Evolutionary conservation across 2,329 filamentous ascomycete species (phyloP), one percentile per base, ranked within the genome.

Genomic region (Sarocladium brachiariae): DNA sequence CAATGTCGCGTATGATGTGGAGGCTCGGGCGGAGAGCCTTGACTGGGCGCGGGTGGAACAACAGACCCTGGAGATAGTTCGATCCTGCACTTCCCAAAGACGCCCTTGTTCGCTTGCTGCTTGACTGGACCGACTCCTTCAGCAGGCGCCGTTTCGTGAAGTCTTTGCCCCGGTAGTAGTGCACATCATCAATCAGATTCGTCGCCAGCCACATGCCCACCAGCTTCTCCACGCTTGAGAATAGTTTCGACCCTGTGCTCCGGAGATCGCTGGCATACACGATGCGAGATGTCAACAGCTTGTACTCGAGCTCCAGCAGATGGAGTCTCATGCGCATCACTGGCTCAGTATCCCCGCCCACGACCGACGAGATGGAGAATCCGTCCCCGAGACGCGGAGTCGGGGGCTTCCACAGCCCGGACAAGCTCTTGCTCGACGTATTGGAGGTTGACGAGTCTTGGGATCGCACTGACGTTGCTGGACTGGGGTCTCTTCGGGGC

Each of bases 201-300:
- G 61, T 63, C 37, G 49, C 54, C 34, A 62, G 54, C 61, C 61
- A 62, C 60, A 62, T 62, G 54, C 51, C 53, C 35, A 60, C 55
- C 56, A 62, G 59, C 31, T 50, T 51, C 11, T 61, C 59, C 19
- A 62, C 55, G 6, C 58, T 61, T 37, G 43, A 48, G n/a, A 50
- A 31, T 4, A 62, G 50, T 34, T 60, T 53, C 11, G 57, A 57
- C 10, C 51, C 48, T 4, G 37, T 33, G 27, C 55, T 53, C 30
- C 53, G 52, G 7, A 62, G 50, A 54, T 61, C 60, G 54, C 61
- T 63, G n/a, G 60, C 61, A 38, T 63, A 63, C 4, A 63, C 56
- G 33, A 62, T 54, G 23, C 55, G 59, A 24, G 56, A 63, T 9
- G 59, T 60, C 52, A 54, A 54, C 27, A 63, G 56, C 55, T 63